These are phyloP conservation scores for Hypoxylon sp. DNA, from an alignment of 2,329 filamentous ascomycete species.

Conservation along the genomic window DNA sequence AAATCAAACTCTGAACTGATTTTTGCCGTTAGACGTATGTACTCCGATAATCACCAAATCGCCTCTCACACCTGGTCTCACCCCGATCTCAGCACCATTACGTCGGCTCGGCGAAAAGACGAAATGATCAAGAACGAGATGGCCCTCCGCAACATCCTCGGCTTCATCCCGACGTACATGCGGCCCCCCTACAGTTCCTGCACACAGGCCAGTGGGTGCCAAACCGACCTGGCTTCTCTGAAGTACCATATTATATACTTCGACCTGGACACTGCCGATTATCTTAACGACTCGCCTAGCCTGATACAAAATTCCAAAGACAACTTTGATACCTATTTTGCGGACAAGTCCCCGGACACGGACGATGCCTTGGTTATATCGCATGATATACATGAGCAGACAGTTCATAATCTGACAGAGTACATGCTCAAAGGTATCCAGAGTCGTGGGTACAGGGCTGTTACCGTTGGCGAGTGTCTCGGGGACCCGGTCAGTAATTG, in stretches of 20 bases:
- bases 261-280: slow-evolving; percentile 74
- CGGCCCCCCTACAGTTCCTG: slow-evolving; percentile 63
- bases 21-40: slow-evolving; percentile 59
- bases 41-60: slow-evolving; percentile 70
- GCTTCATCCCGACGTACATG: slow-evolving; percentile 69
- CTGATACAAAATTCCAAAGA: slow-evolving; percentile 63
- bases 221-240: slow-evolving; percentile 56
- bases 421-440: slow-evolving; percentile 55
- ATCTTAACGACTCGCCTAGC: slow-evolving; percentile 64
- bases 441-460: slow-evolving; percentile 56
- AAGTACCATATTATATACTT: slow-evolving; percentile 71
- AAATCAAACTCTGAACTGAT: neutral
- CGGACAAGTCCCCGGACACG: slow-evolving; percentile 49
- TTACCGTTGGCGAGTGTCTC: slow-evolving; percentile 64
- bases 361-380: slow-evolving; percentile 66
- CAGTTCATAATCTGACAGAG: slow-evolving; percentile 59
- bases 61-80: slow-evolving; percentile 72
- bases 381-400: slow-evolving; percentile 67
- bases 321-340: slow-evolving; percentile 64
- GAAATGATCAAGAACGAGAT: slow-evolving; percentile 69
- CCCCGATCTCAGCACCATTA: slow-evolving; percentile 62
- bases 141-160: slow-evolving; percentile 69
- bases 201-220: slow-evolving; percentile 53
- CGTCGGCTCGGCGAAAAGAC: slow-evolving; percentile 59
- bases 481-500: slow-evolving; percentile 60